Evolutionary conservation across 805 yeast species (phyloP), one percentile per base, ranked within the genome.

Genomic region (Grigorovia yakushimaensis): DNA sequence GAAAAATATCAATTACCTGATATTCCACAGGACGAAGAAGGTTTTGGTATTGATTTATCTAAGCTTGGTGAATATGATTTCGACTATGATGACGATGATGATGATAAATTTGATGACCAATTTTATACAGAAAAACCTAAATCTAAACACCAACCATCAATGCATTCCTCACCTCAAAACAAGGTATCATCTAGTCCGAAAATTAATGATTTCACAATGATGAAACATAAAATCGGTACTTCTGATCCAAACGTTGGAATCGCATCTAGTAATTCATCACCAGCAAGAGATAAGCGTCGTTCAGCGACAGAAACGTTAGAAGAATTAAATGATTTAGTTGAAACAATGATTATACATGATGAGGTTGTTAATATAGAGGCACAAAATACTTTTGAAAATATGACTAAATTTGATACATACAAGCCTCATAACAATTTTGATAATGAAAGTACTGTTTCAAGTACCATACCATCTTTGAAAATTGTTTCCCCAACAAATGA

Each of bases 321-420:
- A 24, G 67, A 61, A 36, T 45, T 72, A 42, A 57, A 57, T 4
- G 56, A 60, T 15, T 65, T 69, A 68, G 68, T 69, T 21, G 70
- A 68, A 43, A 55, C 65, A 15, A 53, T 68, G 62, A 55, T 54
- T 30, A 23, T 41, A 10, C 24, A 44, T 2, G 49, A 48, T 13
- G 42, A 46, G 21, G 46, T 18, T 20, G 45, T 45, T 9, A 36
- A 44, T 5, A 38, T 40, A 5, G 47, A 47, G 10, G 45, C 38
- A 13, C 41, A 51, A 21, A 61, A 57, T 27, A 54, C 59, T 3
- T 64, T 59, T 39, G 65, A 58, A 46, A 48, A 55, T 19, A 45
- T 59, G 42, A 59, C 64, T 2, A 61, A 57, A 47, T 60, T 59
- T 39, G 60, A 63, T 48, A 48, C 56, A 48, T 58, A 64, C 53